A percentile compares a stretch with the other conserved stretches of the same genome.
Conservation (phyloP, 1,284 basidiomycete species). For the Pterula multifida region DNA sequence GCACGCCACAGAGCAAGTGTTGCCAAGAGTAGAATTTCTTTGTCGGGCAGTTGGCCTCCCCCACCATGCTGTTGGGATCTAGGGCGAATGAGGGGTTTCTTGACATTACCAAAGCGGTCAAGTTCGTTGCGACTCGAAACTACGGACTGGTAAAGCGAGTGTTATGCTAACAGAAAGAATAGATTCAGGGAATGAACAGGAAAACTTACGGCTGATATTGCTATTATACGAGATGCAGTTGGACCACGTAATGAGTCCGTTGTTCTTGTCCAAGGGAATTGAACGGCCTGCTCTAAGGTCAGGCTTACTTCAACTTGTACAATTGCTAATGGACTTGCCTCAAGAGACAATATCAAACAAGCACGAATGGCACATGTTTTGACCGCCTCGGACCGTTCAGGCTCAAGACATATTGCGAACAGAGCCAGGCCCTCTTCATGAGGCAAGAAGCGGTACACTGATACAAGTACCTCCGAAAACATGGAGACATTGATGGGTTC, state of each 20-base stretch:
- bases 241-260: slow-evolving; percentile 32
- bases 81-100: slow-evolving; percentile 42
- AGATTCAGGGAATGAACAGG: too few relatives aligned
- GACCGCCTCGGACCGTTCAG: slow-evolving; percentile 67
- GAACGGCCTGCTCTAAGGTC: slow-evolving; percentile 29
- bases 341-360: slow-evolving; percentile 36
- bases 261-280: slow-evolving; percentile 46
- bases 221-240: slow-evolving; percentile 36
- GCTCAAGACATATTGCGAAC: slow-evolving; percentile 54
- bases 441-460: slow-evolving; percentile 59
- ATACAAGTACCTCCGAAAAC: slow-evolving; percentile 63
- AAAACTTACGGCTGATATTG: slow-evolving; percentile 39
- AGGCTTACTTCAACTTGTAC: slow-evolving; percentile 7
- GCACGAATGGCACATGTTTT: slow-evolving; percentile 73
- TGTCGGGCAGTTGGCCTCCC: neutral
- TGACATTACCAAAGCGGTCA: slow-evolving; percentile 41
- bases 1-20: slow-evolving; percentile 58
- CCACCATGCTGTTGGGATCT: slow-evolving; percentile 14
- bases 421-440: slow-evolving; percentile 46
- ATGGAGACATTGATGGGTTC: slow-evolving; percentile 75
- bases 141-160: slow-evolving; percentile 24
- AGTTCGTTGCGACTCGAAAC: slow-evolving; percentile 40
- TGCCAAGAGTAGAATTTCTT: slow-evolving; percentile 28
- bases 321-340: slow-evolving; percentile 21
- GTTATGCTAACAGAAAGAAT: slow-evolving; percentile 7